These are phyloP conservation scores for Cadophora sp. DNA, from an alignment of 2,329 filamentous ascomycete species.

Conservation along the genomic window DNA sequence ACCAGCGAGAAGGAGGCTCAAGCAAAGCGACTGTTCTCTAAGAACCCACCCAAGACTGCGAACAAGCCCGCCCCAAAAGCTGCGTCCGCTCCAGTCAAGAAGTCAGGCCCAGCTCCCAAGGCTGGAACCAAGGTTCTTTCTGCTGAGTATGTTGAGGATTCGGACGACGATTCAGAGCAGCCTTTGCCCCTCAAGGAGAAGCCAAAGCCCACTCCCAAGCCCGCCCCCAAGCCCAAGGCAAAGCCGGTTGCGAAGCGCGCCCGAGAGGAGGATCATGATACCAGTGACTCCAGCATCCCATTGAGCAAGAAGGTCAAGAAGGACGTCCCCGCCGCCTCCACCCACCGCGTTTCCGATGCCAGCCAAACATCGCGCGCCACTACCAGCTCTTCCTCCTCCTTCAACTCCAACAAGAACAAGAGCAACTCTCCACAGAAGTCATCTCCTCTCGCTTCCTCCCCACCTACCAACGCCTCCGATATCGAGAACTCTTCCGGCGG, in stretches of 20 bases:
- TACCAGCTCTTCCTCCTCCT: constrained; percentile 49
- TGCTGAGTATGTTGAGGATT: constrained; percentile 44
- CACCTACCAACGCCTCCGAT: constrained; percentile 70
- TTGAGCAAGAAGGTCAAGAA: constrained; percentile 45
- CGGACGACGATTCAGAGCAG: constrained; percentile 41
- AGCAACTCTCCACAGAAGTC: constrained; percentile 67
- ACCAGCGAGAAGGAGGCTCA: constrained; percentile 59
- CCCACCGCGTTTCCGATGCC: constrained; percentile 55
- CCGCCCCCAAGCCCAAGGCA: constrained; percentile 40
- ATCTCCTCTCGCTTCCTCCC: constrained; percentile 69
- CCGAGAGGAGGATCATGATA: constrained; percentile 50
- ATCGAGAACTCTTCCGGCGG: constrained; percentile 53
- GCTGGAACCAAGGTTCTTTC: constrained; percentile 43
- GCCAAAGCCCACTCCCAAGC: constrained; percentile 47
- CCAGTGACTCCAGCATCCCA: constrained; percentile 42
- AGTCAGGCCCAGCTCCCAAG: constrained; percentile 30
- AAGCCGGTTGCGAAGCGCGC: constrained; percentile 54
- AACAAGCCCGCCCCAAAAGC: constrained; percentile 29
- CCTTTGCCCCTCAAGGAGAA: constrained; percentile 41
- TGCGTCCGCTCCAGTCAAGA: constrained; percentile 31
- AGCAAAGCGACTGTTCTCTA: constrained; percentile 60
- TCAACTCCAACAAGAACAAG: constrained; percentile 47
- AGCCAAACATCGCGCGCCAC: constrained; percentile 54
- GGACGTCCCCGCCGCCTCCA: constrained; percentile 26
- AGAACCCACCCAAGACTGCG: constrained; percentile 25